Base-by-base conservation (phyloP, 1,139 yeast species). In the Scheffersomyces parashehatae region DNA sequence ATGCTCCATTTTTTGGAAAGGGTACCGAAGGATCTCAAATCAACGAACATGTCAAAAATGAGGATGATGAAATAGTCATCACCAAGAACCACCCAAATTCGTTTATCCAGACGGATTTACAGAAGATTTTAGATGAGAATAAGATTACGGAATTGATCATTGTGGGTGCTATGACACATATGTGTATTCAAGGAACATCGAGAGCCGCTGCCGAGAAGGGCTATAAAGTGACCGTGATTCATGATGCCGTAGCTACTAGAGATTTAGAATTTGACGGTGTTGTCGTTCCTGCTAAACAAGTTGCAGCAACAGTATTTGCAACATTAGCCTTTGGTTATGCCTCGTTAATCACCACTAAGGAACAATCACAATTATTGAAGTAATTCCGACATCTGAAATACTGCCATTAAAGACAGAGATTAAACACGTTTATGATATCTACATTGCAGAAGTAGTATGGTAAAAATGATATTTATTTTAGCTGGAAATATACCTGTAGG, bases 1-100 rank as follows among this genome's bases (percentile, higher is more conserved):
- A 37, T 13, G 46, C 46, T n/a, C 46, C 46, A 7, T 43, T 43
- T 29, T 43, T 43, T 16, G 46, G 44, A 8, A 40, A 35, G 29
- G 44, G 36, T 24, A 40, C 46, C 16, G 39, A 37, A n/a, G 46
- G 46, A n/a, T 31, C 46, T 10, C 44, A 43, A 28, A 43, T 43
- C 13, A 31, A 43, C 14, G 41, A 36, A 8, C 7, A 9, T 10
- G 44, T 43, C 3, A 37, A 40, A 12, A 36, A 16, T 14, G 15
- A 26, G 8, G 30, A 30, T 2, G 35, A 28, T 12, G 46, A 44
- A 29, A 14, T 30, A 26, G 47, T 44, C 9, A 36, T 41, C 7
- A 16, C 38, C 36, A 44, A 41, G 28, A 30, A 41, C 37, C 13
- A 35, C 3, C 39, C 42, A 15, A 44, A 41, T 10, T 38, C 45